A percentile compares a stretch with the other conserved stretches of the same genome.
Evolutionary conservation across 352 stramenopile genomes (phyloP).

Genomic region (Thalassiosira ordinaria): DNA sequence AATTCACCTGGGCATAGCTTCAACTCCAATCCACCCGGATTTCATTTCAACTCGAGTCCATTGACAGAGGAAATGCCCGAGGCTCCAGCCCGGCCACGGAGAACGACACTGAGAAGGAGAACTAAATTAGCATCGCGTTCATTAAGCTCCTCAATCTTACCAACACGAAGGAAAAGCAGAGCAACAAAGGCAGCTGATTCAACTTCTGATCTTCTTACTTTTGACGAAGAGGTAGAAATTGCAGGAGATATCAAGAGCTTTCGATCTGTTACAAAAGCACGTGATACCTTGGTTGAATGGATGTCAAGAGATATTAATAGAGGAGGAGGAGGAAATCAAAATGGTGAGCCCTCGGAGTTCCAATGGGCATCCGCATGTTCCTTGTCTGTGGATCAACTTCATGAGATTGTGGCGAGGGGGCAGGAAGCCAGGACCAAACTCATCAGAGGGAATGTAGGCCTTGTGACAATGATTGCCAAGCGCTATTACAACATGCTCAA

Average conservation of each 20-base stretch:
- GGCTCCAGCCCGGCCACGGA: neutral
- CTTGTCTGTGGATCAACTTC: constrained; percentile 64
- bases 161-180: constrained; percentile 24
- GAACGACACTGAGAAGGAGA: constrained; percentile 34
- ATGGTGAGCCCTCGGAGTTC: constrained; percentile 33
- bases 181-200: neutral
- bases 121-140: constrained; percentile 39
- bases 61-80: constrained; percentile 4
- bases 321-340: constrained; percentile 10
- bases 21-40: neutral
- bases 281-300: constrained; percentile 48
- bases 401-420: constrained; percentile 61
- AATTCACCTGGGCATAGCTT: too few species aligned
- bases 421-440: constrained; percentile 67
- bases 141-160: constrained; percentile 36
- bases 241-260: constrained; percentile 38
- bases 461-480: constrained; percentile 78
- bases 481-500: constrained; percentile 68
- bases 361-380: constrained; percentile 76
- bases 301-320: constrained; percentile 48
- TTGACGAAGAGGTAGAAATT: constrained; percentile 61
- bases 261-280: constrained; percentile 31
- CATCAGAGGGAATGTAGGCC: constrained; percentile 73
- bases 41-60: too few species aligned
- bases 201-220: constrained; percentile 42